Percentiles rank a stretch among this genome's conserved stretches.
Conservation (phyloP, 495 filamentous ascomycete genomes). For the Podospora sp. region DNA sequence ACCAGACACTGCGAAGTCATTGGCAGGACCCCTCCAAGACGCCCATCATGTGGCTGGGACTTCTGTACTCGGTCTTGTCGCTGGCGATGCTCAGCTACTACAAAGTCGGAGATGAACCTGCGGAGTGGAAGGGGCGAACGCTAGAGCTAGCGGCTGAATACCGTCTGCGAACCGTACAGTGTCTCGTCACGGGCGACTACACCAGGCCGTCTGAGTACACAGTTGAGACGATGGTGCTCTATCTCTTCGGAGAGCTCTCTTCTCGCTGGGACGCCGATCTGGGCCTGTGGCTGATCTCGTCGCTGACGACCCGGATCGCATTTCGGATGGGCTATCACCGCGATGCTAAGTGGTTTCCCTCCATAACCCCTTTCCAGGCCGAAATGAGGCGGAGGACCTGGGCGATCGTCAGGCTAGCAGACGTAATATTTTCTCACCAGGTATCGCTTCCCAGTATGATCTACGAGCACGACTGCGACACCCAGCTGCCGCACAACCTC, state of each 20-base stretch:
- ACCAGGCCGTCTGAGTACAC: slow-evolving; percentile 83
- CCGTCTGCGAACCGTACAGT: slow-evolving; percentile 81
- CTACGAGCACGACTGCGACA: slow-evolving; percentile 78
- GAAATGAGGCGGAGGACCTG: slow-evolving; percentile 92
- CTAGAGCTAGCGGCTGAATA: slow-evolving; percentile 80
- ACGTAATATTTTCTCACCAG: slow-evolving; percentile 90
- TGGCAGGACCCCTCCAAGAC: slow-evolving; percentile 84
- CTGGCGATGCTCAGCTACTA: slow-evolving; percentile 90
- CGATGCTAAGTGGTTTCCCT: slow-evolving; percentile 81
- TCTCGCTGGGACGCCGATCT: slow-evolving; percentile 79
- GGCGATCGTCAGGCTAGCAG: slow-evolving; percentile 78
- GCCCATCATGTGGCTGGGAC: slow-evolving; percentile 83
- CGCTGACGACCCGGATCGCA: slow-evolving; percentile 79
- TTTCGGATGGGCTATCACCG: slow-evolving; percentile 97
- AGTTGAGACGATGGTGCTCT: slow-evolving; percentile 86
- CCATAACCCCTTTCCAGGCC: slow-evolving; percentile 81
- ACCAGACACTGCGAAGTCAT: slow-evolving; percentile 81
- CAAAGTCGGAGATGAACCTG: slow-evolving; percentile 86
- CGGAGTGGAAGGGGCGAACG: slow-evolving; percentile 74
- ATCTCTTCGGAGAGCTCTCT: slow-evolving; percentile 78
- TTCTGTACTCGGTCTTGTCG: slow-evolving; percentile 86
- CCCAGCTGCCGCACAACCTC: slow-evolving; percentile 82
- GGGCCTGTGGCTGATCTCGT: slow-evolving; percentile 77
- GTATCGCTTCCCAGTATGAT: slow-evolving; percentile 87
- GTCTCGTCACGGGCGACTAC: slow-evolving; percentile 83